Conservation (phyloP, 345 rosid species). For the Mangifera indica region DNA sequence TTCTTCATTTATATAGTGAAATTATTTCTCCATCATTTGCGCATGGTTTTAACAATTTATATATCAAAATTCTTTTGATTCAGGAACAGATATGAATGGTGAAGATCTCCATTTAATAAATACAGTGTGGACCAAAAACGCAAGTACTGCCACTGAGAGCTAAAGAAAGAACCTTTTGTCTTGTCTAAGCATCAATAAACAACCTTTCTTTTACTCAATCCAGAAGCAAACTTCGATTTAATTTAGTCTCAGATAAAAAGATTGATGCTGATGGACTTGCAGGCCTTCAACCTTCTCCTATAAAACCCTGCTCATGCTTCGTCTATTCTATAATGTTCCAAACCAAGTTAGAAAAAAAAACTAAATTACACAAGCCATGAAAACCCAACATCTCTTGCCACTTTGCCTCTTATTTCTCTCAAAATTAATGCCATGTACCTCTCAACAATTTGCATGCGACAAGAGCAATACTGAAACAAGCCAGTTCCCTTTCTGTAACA, state of each 20-base stretch:
- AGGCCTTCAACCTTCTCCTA: background rate
- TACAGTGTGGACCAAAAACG: background rate
- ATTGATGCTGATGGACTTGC: background rate
- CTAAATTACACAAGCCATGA: slow-evolving; percentile 16
- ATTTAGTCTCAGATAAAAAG: background rate
- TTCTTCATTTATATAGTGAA: too few relatives aligned
- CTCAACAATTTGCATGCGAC: slow-evolving; percentile 47
- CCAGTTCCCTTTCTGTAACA: slow-evolving; percentile 45
- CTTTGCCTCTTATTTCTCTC: slow-evolving; percentile 23
- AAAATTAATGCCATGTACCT: slow-evolving; percentile 10
- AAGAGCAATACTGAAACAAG: slow-evolving; percentile 28
- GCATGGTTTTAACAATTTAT: too few relatives aligned
- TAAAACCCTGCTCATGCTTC: slow-evolving; percentile 3
- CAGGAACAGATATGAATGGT: background rate
- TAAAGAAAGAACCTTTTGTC: slow-evolving; percentile 26
- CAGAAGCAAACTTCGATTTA: slow-evolving; percentile 23
- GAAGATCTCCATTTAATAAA: too few relatives aligned
- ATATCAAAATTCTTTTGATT: too few relatives aligned
- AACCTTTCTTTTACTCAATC: slow-evolving; percentile 8
- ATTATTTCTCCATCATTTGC: too few relatives aligned
- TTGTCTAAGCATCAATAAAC: slow-evolving; percentile 20
- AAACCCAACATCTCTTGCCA: slow-evolving; percentile 1
- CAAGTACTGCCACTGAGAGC: background rate
- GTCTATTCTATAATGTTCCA: background rate
- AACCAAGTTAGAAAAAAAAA: background rate